These are phyloP conservation scores for Claviceps humidiphila DNA, from an alignment of 2,329 filamentous ascomycete species.

Conservation along the genomic window DNA sequence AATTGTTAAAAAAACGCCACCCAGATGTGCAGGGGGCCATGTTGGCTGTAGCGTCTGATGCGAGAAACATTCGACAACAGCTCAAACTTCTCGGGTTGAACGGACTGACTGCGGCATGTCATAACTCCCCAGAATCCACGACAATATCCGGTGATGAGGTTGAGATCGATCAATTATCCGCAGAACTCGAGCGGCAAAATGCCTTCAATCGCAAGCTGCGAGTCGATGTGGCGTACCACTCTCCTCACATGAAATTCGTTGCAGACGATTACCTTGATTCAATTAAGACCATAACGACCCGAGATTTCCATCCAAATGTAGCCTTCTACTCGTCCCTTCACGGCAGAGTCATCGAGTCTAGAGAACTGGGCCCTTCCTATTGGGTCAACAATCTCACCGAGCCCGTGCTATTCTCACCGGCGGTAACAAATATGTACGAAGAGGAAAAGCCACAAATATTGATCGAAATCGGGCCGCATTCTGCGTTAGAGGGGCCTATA, in stretches of 20 bases:
- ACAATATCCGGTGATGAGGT: conserved; percentile 36
- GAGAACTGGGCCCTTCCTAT: conserved; percentile 25
- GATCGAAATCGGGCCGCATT: conserved; percentile 36
- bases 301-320: conserved; percentile 15
- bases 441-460: conserved; percentile 14
- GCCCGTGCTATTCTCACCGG: conserved; percentile 29
- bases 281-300: conserved; percentile 9
- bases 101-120: conserved; percentile 24
- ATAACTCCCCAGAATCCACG: conserved; percentile 38
- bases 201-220: conserved; percentile 35
- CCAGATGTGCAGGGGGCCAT: conserved; percentile 31
- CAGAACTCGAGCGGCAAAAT: conserved; percentile 23
- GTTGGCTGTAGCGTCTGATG: conserved; percentile 39
- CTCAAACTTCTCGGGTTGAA: conserved; percentile 16
- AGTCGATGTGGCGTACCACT: conserved; percentile 41
- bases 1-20: background rate
- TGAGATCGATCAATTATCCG: conserved; percentile 28
- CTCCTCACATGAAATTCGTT: conserved; percentile 37
- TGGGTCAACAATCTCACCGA: conserved; percentile 33
- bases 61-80: conserved; percentile 26
- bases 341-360: conserved; percentile 22
- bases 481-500: conserved; percentile 35
- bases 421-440: conserved; percentile 17
- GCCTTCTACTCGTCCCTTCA: conserved; percentile 34
- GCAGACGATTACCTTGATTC: conserved; percentile 33